Conservation (phyloP, 345 rosid genomes). For the Lepidium africanum region DNA sequence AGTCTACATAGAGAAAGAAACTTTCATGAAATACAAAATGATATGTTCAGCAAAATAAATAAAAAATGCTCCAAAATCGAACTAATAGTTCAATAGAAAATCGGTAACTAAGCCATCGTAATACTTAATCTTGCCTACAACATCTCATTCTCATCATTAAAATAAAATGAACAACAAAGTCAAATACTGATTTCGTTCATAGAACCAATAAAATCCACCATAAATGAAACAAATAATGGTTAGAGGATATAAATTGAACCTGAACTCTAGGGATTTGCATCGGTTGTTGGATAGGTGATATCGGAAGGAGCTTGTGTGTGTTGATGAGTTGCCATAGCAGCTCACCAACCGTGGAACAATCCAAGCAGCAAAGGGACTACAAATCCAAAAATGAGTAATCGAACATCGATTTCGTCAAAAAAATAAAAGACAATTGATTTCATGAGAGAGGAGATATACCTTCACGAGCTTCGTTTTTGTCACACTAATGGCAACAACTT, state of each 20-base stretch:
- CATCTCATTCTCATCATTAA: too few species aligned
- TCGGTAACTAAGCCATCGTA: too few species aligned
- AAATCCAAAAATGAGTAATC: background rate
- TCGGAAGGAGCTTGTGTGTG: slow-evolving; percentile 20
- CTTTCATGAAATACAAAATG: too few species aligned
- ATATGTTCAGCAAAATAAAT: background rate
- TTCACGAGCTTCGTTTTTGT: too few species aligned
- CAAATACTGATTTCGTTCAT: background rate
- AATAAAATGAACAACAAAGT: background rate
- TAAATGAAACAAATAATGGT: background rate
- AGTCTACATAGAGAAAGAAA: too few species aligned
- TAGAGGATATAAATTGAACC: background rate
- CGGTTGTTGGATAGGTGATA: background rate
- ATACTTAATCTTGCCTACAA: too few species aligned
- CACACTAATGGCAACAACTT: background rate
- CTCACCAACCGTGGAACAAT: slow-evolving; percentile 11
- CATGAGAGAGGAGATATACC: too few species aligned
- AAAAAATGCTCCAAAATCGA: background rate
- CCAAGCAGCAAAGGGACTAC: background rate
- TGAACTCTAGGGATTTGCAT: slow-evolving; percentile 10
- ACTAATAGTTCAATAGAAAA: background rate
- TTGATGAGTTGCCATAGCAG: slow-evolving; percentile 31
- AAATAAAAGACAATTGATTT: too few species aligned
- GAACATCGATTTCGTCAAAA: too few species aligned
- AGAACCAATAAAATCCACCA: background rate